phyloP scores from a whole-genome alignment of 225 moss, liverwort and hornwort species.

The Rhytidiadelphus loreus region DNA sequence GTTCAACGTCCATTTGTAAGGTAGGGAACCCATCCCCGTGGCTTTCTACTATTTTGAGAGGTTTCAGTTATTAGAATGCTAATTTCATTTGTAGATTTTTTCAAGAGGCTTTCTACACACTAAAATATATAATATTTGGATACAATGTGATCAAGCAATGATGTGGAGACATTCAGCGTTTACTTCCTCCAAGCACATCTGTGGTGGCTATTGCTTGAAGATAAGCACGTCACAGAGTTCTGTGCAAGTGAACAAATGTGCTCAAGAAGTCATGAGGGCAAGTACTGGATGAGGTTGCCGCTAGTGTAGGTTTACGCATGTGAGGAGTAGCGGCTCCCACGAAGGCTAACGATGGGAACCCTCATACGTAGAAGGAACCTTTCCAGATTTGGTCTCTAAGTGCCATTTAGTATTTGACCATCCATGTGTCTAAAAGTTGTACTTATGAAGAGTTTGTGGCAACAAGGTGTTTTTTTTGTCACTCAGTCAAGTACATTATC shows the following conservation, averaged over 20 bases:
- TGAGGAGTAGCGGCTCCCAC: neutral
- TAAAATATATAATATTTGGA: neutral
- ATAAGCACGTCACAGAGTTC: neutral
- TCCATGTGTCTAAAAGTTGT: neutral
- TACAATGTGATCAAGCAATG: neutral
- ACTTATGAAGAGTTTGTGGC: neutral
- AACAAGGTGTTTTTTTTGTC: too few relatives aligned
- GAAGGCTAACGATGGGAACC: neutral
- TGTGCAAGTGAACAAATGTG: neutral
- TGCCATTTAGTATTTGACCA: neutral
- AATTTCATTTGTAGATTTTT: neutral
- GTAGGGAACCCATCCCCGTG: neutral
- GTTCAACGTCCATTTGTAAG: neutral
- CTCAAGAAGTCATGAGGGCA: neutral
- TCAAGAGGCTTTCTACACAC: neutral
- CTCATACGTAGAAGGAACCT: too few relatives aligned
- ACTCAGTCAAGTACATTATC: too few relatives aligned
- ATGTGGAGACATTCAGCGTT: neutral
- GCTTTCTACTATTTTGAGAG: too few relatives aligned
- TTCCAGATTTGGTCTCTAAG: neutral
- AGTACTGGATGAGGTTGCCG: neutral
- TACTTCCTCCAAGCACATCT: neutral
- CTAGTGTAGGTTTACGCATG: neutral
- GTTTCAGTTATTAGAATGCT: neutral
- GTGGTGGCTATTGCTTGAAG: neutral